Evolutionary conservation across 2,329 filamentous ascomycete genomes (phyloP), one percentile per base, ranked within the genome.

Genomic region (Pyrenochaeta sp.): DNA sequence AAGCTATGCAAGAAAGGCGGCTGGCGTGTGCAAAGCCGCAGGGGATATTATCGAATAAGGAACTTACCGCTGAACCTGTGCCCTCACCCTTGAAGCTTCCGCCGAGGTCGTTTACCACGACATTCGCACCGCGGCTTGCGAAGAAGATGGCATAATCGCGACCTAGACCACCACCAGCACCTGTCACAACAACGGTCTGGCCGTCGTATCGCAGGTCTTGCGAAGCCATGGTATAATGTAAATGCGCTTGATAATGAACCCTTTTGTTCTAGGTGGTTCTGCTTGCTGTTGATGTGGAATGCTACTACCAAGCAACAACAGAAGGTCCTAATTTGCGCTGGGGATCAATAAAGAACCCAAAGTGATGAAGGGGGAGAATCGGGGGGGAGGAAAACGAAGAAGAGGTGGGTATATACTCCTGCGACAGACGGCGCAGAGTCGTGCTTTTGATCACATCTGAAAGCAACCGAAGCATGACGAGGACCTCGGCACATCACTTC

Each of bases 91-190:
- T 94, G 83, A 95, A 93, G 41, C 92, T 95, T 45, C 87, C 91
- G 59, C 95, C 95, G 45, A 98, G 85, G 75, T 99, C 95, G 78
- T 99, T 99, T 69, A 99, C 95, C 42, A 99, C 94, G 67, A 96
- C 90, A 78, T 90, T 96, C 67, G 92, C 95, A 71, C 95, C 95
- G 73, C 94, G 87, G 51, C 91, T 92, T 53, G 86, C 95, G 75
- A 96, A 98, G 83, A 97, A 98, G 56, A 89, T 81, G 66, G 90
- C 89, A 79, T 96, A 96, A 74, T 88, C 88, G 78, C 88, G 91
- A 63, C 91, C 91, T 51, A 95, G 79, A 61, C 91, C 91, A 76
- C 90, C 91, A 61, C 91, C 91, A 59, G 91, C 91, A 69, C 91
- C 92, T 42, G 91, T 96, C 64, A 96, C 88, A 64, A 96, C 91